Conservation (phyloP, 192 early-diverging fungal genomes). For the Linnemannia elongata region DNA sequence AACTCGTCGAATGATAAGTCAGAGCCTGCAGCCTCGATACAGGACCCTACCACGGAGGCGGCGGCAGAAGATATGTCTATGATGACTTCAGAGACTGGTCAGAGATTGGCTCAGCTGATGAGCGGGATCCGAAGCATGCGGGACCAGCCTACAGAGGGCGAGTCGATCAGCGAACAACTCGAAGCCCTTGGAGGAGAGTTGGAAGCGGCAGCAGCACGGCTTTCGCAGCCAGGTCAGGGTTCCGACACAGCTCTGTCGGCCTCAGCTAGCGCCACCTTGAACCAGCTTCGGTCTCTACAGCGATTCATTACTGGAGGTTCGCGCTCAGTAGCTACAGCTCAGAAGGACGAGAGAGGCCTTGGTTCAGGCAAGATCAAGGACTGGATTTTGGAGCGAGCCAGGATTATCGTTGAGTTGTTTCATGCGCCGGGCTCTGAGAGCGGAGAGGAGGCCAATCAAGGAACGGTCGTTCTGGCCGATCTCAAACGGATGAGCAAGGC, state of each 20-base stretch:
- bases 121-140: conserved; percentile 35
- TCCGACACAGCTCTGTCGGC: background rate
- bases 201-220: conserved; percentile 2
- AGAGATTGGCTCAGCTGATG: conserved; percentile 24
- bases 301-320: conserved; percentile 21
- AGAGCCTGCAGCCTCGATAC: background rate
- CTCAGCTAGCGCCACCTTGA: background rate
- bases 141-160: background rate
- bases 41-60: background rate
- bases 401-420: conserved; percentile 24
- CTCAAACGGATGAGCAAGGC: conserved; percentile 24
- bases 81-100: background rate
- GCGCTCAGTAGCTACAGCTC: conserved; percentile 22
- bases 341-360: conserved; percentile 57
- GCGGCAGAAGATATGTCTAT: background rate
- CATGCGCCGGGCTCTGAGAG: background rate
- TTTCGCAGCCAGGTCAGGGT: background rate
- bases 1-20: background rate
- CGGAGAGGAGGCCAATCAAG: conserved; percentile 5
- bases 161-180: conserved; percentile 25
- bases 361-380: conserved; percentile 58
- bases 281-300: conserved; percentile 28
- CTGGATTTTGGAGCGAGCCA: conserved; percentile 57
- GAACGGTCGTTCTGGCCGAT: conserved; percentile 21
- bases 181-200: conserved; percentile 35